Percentiles rank a stretch among this genome's conserved stretches.
phyloP scores from a whole-genome alignment of 1,284 basidiomycete genomes.

The Hymenochaete sp. region DNA sequence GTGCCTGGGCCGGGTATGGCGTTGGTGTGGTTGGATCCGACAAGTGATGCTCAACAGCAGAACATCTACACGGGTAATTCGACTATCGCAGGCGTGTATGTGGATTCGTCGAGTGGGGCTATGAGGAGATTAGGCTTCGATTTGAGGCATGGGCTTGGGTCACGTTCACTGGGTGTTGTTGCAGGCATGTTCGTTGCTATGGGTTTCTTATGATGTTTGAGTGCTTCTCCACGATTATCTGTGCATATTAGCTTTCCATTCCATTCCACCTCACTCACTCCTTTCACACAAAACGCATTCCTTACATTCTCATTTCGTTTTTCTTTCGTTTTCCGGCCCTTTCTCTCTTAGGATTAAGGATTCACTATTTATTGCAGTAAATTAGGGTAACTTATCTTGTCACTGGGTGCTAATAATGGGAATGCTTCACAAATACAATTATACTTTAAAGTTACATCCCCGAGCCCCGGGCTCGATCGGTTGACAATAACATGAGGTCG shows the following conservation, averaged over 20 bases:
- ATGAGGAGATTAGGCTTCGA: neutral
- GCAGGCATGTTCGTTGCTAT: neutral
- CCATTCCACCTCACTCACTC: neutral
- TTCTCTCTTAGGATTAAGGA: neutral
- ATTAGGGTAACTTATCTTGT: too few species aligned
- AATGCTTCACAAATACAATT: too few species aligned
- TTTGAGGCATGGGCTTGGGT: neutral
- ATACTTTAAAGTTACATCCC: too few species aligned
- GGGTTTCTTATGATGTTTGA: neutral
- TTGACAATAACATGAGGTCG: too few species aligned
- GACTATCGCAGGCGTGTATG: conserved; percentile 12
- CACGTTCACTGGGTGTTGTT: neutral
- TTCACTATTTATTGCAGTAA: too few species aligned
- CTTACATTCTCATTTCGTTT: neutral
- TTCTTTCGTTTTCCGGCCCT: neutral
- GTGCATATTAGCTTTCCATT: neutral
- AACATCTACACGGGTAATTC: conserved; percentile 15
- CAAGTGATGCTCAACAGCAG: conserved; percentile 1
- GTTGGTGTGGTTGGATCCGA: conserved; percentile 28
- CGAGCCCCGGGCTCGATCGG: too few species aligned
- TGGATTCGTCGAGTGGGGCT: neutral
- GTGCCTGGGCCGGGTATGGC: conserved; percentile 40
- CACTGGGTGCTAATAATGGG: too few species aligned
- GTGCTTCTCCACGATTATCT: neutral
- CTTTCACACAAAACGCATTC: too few species aligned